Evolutionary conservation across 805 yeast species (phyloP).

Genomic region (Suhomyces sp.): DNA sequence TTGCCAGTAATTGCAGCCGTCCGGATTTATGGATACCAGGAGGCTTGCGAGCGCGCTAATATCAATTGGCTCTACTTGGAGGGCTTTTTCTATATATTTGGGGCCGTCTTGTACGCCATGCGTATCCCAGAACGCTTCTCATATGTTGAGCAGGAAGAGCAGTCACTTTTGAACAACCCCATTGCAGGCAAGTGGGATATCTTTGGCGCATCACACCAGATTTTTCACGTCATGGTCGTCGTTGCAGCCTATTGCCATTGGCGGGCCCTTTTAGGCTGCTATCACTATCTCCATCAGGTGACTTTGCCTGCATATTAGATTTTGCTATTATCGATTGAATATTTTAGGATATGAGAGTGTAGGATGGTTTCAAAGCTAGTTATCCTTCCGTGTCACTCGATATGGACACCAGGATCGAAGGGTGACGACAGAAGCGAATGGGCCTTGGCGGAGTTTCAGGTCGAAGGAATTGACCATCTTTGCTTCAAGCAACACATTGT

Average conservation of each 20-base stretch:
- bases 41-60: conserved; percentile 50
- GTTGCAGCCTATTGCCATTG: conserved; percentile 75
- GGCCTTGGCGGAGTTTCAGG: conserved; percentile 65
- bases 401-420: conserved; percentile 48
- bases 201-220: conserved; percentile 81
- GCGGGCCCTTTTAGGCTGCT: conserved; percentile 56
- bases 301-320: not conserved
- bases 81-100: conserved; percentile 71
- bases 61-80: conserved; percentile 64
- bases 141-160: conserved; percentile 21
- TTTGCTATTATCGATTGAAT: not conserved
- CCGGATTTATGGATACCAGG: conserved; percentile 45
- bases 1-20: conserved; percentile 64
- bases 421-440: conserved; percentile 57
- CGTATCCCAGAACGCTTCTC: conserved; percentile 71
- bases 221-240: conserved; percentile 76
- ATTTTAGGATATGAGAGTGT: not conserved
- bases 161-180: conserved; percentile 9
- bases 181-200: conserved; percentile 48
- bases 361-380: conserved; percentile 16
- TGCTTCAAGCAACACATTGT: conserved; percentile 62
- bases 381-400: conserved; percentile 52
- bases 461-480: conserved; percentile 65
- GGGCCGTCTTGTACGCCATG: conserved; percentile 75
- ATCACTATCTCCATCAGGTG: conserved; percentile 44